Evolutionary conservation across 768 basidiomycete species (phyloP).

Genomic region (Boletus vermiculosoides): DNA sequence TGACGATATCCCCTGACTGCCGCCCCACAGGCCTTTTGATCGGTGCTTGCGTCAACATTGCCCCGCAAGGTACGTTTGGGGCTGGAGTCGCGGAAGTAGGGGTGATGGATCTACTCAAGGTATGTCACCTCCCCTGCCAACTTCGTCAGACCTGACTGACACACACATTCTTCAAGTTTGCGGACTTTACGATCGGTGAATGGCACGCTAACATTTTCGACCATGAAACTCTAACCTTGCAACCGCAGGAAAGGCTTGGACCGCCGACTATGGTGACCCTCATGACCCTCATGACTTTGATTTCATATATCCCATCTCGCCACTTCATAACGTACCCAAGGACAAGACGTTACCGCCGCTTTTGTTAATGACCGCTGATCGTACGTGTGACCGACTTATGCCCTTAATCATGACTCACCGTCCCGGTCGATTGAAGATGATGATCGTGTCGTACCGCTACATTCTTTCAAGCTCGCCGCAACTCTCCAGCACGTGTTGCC

Average conservation of each 20-base stretch:
- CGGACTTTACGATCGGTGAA: constrained; percentile 72
- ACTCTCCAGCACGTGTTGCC: constrained; percentile 67
- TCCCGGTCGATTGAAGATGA: constrained; percentile 51
- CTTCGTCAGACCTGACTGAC: background rate
- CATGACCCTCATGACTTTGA: constrained; percentile 78
- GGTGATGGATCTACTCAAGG: constrained; percentile 77
- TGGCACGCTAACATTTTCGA: background rate
- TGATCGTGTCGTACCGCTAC: constrained; percentile 83
- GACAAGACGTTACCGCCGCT: constrained; percentile 62
- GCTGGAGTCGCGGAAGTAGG: constrained; percentile 81
- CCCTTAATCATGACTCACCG: constrained; percentile 2
- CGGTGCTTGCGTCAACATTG: constrained; percentile 82
- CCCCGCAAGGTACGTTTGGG: constrained; percentile 73
- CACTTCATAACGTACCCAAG: constrained; percentile 73
- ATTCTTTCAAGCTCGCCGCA: constrained; percentile 82
- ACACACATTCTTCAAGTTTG: constrained; percentile 45
- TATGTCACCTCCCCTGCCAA: constrained; percentile 23
- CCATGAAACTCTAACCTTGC: constrained; percentile 8
- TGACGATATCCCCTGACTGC: background rate
- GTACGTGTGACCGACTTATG: constrained; percentile 42
- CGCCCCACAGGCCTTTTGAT: constrained; percentile 59
- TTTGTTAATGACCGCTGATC: constrained; percentile 81
- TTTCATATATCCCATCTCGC: constrained; percentile 78
- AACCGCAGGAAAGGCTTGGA: constrained; percentile 66
- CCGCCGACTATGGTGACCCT: constrained; percentile 75